Evolutionary conservation across 441 rosid species (phyloP), one percentile per base, ranked within the genome.

Genomic region (Metrosideros polymorpha): DNA sequence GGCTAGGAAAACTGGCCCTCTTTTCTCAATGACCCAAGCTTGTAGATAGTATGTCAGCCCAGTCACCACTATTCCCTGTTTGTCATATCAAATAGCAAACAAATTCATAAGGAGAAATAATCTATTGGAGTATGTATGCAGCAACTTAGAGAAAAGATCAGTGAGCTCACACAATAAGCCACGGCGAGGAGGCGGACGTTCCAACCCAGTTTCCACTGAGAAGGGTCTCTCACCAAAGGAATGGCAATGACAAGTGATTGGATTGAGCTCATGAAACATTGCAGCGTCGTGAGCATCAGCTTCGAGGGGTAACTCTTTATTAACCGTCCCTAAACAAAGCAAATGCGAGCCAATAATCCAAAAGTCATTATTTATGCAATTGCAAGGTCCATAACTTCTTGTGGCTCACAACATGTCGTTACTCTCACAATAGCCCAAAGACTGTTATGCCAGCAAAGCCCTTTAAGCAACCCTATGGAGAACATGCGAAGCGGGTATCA

Each of bases 51-150:
- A 95, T 32, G 99, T 91, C 39, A 95, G 88, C 2, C 98, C 99
- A 3, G 99, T 97, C 86, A 97, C 99, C 88, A 94, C 90, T 85
- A 97, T 89, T 63, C 99, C 99, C 99, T 97, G 92, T 82, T n/a
- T 53, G 15, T 61, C n/a, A 6, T 18, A 71, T 3, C 55, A 61
- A 71, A 85, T 14, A 6, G 52, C 10, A 71, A 51, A 4, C 14
- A 57, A 84, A 51, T 50, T 47, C 32, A 43, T 84, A 6, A 2
- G 53, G 66, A 71, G 47, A 39, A 71, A 22, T 22, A 39, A 39
- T 71, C 47, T 53, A 43, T 22, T 30, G 61, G n/a, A 45, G 18
- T 4, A 83, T 51, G 45, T 83, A 18, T 53, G 18, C 10, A 30
- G 79, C 32, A 32, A 82, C 29, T 9, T 42, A 19, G 39, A 9